Conservation (phyloP, 805 yeast genomes). For the Ogataea methanolica region DNA sequence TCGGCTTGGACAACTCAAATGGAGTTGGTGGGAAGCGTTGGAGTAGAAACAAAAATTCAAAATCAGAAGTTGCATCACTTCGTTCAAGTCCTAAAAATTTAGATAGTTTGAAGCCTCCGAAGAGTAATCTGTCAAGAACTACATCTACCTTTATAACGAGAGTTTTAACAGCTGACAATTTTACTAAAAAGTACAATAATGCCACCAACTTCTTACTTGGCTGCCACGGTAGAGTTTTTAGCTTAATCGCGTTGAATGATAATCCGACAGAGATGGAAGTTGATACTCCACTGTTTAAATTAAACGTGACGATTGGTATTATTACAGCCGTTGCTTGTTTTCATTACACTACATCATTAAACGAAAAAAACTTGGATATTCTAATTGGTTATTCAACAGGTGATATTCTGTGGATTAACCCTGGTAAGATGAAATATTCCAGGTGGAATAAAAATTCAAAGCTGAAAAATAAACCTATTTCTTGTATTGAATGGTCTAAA, state of each 20-base stretch:
- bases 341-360: conserved; percentile 16
- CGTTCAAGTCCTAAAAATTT: background rate
- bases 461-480: conserved; percentile 38
- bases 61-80: conserved; percentile 4
- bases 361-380: conserved; percentile 42
- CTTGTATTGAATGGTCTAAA: conserved; percentile 43
- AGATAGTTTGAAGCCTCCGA: conserved; percentile 27
- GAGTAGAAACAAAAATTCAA: conserved; percentile 8
- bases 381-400: conserved; percentile 63
- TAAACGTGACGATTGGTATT: conserved; percentile 35
- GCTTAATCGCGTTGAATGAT: conserved; percentile 37
- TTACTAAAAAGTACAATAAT: conserved; percentile 25
- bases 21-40: conserved; percentile 6
- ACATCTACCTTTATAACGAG: conserved; percentile 33
- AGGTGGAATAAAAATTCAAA: conserved; percentile 49
- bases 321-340: conserved; percentile 37
- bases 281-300: conserved; percentile 39
- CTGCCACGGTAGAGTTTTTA: conserved; percentile 47
- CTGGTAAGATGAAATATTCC: conserved; percentile 42
- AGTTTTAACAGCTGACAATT: conserved; percentile 27
- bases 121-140: conserved; percentile 25
- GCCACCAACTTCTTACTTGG: conserved; percentile 34
- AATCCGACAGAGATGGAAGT: conserved; percentile 37
- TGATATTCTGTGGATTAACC: conserved; percentile 60
- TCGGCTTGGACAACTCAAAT: background rate